These are phyloP conservation scores for Penicillium daleae DNA, from an alignment of 495 filamentous ascomycete species.

Conservation along the genomic window DNA sequence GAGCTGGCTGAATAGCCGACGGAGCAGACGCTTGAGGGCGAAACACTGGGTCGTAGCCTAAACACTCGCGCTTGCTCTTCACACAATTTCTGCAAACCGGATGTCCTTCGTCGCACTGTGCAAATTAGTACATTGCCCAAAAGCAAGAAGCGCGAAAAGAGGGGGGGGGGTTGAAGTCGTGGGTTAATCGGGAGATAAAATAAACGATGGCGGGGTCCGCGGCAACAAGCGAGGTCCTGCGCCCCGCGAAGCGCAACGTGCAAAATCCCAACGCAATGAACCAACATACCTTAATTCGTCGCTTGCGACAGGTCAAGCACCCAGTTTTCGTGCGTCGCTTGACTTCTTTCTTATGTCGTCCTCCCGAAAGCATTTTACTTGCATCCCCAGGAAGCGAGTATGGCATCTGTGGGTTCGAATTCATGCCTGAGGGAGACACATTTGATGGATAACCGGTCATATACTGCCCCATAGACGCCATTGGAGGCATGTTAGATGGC, in stretches of 20 bases:
- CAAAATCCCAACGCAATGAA: constrained; percentile 40
- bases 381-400: constrained; percentile 47
- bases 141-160: constrained; percentile 20
- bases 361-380: constrained; percentile 72
- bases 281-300: constrained; percentile 92
- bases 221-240: constrained; percentile 52
- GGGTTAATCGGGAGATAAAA: constrained; percentile 31
- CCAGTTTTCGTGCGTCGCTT: constrained; percentile 98
- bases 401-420: constrained; percentile 45
- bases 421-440: constrained; percentile 41
- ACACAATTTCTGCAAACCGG: constrained; percentile 95
- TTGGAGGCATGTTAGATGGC: constrained; percentile 41
- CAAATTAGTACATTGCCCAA: constrained; percentile 24
- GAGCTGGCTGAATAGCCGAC: constrained; percentile 77
- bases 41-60: constrained; percentile 98
- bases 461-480: constrained; percentile 51
- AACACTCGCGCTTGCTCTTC: constrained; percentile 96
- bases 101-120: constrained; percentile 89
- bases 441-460: constrained; percentile 48
- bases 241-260: constrained; percentile 38
- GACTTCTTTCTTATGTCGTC: constrained; percentile 96
- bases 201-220: constrained; percentile 48
- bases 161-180: constrained; percentile 22
- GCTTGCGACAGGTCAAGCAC: constrained; percentile 94
- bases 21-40: constrained; percentile 78